phyloP scores from a whole-genome alignment of 345 rosid genomes.

The Trapa incisa region DNA sequence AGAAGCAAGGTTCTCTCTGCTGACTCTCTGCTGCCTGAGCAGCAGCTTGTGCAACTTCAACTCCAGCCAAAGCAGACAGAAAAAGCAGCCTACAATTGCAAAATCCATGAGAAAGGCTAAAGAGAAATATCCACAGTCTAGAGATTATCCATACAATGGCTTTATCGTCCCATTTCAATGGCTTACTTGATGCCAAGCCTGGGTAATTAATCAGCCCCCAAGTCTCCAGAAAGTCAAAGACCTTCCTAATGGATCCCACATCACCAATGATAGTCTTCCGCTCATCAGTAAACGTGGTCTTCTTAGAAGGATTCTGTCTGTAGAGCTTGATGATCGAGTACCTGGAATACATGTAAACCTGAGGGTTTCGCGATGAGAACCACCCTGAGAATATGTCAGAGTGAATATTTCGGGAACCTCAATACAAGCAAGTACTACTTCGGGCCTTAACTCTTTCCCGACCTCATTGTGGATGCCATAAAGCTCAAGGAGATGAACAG shows the following conservation, averaged over 20 bases:
- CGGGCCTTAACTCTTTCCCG: not conserved
- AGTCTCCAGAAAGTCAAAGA: constrained; percentile 75
- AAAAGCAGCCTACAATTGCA: constrained; percentile 60
- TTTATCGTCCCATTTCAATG: constrained; percentile 84
- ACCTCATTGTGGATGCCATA: not conserved
- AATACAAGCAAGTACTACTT: not conserved
- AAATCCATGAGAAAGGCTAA: not conserved
- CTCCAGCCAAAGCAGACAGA: constrained; percentile 76
- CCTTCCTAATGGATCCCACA: constrained; percentile 80
- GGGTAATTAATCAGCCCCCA: constrained; percentile 84
- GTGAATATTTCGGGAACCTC: not conserved
- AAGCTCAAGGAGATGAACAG: not conserved
- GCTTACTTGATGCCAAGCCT: constrained; percentile 35
- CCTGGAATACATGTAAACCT: constrained; percentile 47
- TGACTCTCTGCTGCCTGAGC: constrained; percentile 58
- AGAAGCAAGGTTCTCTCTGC: not conserved
- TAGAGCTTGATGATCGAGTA: constrained; percentile 62
- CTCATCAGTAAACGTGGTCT: constrained; percentile 72
- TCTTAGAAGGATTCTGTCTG: constrained; percentile 46
- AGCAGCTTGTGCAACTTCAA: constrained; percentile 70
- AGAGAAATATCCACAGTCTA: not conserved
- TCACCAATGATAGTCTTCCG: constrained; percentile 70
- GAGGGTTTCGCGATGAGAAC: constrained; percentile 69
- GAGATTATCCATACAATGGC: constrained; percentile 5
- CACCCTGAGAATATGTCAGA: constrained; percentile 36